Evolutionary conservation across 2,329 filamentous ascomycete genomes (phyloP), one percentile per base, ranked within the genome.

Genomic region (Beauveria rudraprayagi): DNA sequence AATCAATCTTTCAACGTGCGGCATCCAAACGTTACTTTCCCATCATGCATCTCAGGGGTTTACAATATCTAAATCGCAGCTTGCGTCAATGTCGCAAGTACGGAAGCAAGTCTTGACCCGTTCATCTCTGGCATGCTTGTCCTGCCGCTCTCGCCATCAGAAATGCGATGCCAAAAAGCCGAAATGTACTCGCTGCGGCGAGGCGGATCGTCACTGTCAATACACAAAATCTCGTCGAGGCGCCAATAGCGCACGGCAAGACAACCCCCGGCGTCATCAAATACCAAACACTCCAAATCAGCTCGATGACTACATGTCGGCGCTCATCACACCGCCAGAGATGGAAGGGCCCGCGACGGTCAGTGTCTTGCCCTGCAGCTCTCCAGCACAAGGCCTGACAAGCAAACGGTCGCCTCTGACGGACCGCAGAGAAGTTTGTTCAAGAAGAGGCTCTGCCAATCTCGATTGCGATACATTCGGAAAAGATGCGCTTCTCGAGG

Each of bases 181-280:
- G 5, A 74, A 72, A 53, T 82, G 80, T 62, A 69, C 65, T 9
- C 72, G 80, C 59, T 83, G 81, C 65, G 65, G 66, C 28, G 69
- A 72, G 10, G 75, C 78, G 48, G 71, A 71, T 9, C 75, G 76
- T 28, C 70, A 76, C 2, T 83, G 81, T 62, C 72, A 74, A 24
- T 83, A 83, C 67, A 73, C 80, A 52, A 78, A 78, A 64, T 82
- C 79, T 14, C 75, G 80, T 37, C 73, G 81, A 56, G 80, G 80
- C 4, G 78, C 70, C 37, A 56, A 41, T 26, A 46, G 43, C 30
- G 41, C 2, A 11, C 30, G 28, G 41, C 28, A 54, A 5, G 57
- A 46, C 6, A 8, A 1, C 0, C 3, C 16, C 11, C 48, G 28
- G 8, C 57, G 28, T 14, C 37, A 28, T 6, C 40, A 47, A 9